A percentile compares a stretch with the other conserved stretches of the same genome.
These are phyloP conservation scores for Acacia acuminata DNA, from an alignment of 306 rosid species.

Conservation along the genomic window DNA sequence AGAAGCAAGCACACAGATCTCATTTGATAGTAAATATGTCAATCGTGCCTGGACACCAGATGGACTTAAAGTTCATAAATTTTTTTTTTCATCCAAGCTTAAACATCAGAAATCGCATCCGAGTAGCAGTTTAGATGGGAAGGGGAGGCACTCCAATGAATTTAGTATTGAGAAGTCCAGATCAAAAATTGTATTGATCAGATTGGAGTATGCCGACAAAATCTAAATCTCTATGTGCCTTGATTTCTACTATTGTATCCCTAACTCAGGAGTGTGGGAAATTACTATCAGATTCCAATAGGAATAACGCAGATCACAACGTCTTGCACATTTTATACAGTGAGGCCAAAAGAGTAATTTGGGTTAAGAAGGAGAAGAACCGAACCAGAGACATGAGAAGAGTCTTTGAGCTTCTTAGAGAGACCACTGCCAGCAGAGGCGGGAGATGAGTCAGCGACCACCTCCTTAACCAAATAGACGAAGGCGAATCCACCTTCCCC, in stretches of 20 bases:
- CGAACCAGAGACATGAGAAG: conserved; percentile 79
- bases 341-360: not conserved
- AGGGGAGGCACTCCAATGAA: not conserved
- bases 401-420: conserved; percentile 71
- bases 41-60: not conserved
- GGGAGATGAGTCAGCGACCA: conserved; percentile 47
- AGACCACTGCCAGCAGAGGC: conserved; percentile 50
- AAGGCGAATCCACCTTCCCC: conserved; percentile 98
- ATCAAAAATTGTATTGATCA: conserved; percentile 20
- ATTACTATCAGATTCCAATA: conserved; percentile 3
- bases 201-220: conserved; percentile 5
- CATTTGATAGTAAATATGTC: not conserved
- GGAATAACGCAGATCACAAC: not conserved
- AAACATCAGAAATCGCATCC: not conserved
- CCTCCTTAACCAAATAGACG: conserved; percentile 84
- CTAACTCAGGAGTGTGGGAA: not conserved
- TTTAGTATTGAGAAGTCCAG: not conserved
- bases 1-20: not conserved
- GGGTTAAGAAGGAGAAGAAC: conserved; percentile 6
- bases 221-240: not conserved
- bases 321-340: not conserved
- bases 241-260: not conserved
- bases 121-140: not conserved
- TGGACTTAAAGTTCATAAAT: not conserved
- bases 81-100: not conserved